Percentiles rank a stretch among this genome's conserved stretches.
These are phyloP conservation scores for Mortierella sp. DNA, from an alignment of 371 early-diverging fungal genomes.

Conservation along the genomic window DNA sequence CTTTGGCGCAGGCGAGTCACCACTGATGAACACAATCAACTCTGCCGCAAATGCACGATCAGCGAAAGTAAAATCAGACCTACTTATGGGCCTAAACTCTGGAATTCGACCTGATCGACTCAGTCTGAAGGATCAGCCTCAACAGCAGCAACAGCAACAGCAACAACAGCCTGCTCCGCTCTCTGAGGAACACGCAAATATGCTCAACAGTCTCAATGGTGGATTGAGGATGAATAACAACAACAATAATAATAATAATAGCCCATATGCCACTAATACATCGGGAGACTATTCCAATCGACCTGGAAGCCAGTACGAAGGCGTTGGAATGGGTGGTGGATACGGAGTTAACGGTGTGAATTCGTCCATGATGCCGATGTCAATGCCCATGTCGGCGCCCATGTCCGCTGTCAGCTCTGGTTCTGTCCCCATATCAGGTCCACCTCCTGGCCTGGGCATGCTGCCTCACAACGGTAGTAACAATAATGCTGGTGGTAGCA, in stretches of 20 bases:
- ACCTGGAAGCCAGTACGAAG: slow-evolving; percentile 28
- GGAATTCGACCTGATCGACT: slow-evolving; percentile 45
- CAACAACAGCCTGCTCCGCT: slow-evolving; percentile 6
- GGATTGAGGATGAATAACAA: slow-evolving; percentile 13
- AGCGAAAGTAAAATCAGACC: slow-evolving; percentile 51
- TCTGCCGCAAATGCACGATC: slow-evolving; percentile 35
- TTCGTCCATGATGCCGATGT: slow-evolving; percentile 23
- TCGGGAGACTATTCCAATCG: slow-evolving; percentile 16
- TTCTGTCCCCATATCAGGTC: slow-evolving; percentile 20
- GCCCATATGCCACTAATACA: not conserved
- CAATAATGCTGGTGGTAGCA: not conserved
- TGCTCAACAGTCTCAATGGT: slow-evolving; percentile 27
- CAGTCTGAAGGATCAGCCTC: slow-evolving; percentile 27
- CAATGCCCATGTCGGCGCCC: slow-evolving; percentile 16
- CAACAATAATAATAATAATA: slow-evolving; percentile 2
- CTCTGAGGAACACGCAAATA: slow-evolving; percentile 30
- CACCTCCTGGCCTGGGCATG: slow-evolving; percentile 39
- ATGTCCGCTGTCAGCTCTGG: slow-evolving; percentile 15
- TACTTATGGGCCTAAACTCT: slow-evolving; percentile 44
- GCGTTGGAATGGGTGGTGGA: slow-evolving; percentile 8
- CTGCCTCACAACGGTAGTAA: slow-evolving; percentile 10
- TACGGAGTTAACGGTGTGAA: slow-evolving; percentile 18
- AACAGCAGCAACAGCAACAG: slow-evolving; percentile 11
- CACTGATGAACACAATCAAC: slow-evolving; percentile 44
- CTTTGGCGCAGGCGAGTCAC: slow-evolving; percentile 46